Conservation (phyloP, 2,329 filamentous ascomycete species). For the Aspergillus sp. region DNA sequence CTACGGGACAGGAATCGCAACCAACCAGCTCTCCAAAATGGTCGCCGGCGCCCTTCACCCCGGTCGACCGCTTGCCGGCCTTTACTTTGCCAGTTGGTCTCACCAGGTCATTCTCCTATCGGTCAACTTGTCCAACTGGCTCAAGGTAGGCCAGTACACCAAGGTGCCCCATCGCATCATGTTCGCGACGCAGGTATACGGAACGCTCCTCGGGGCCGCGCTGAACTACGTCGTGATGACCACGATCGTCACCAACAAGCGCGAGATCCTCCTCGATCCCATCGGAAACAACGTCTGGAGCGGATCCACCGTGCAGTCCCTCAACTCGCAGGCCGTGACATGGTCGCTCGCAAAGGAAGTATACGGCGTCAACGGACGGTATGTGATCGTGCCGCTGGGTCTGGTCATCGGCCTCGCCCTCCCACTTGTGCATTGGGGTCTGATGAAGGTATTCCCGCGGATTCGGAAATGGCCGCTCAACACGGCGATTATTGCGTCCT, state of each 20-base stretch:
- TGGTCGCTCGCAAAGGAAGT: conserved; percentile 55
- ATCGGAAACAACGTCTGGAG: conserved; percentile 55
- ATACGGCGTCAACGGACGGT: conserved; percentile 47
- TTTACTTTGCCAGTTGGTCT: conserved; percentile 30
- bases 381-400: conserved; percentile 52
- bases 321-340: conserved; percentile 36
- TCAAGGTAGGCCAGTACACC: conserved; percentile 31
- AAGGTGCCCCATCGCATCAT: conserved; percentile 57
- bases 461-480: too few relatives aligned
- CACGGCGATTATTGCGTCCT: too few relatives aligned
- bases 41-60: conserved; percentile 24
- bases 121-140: conserved; percentile 22
- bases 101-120: conserved; percentile 27
- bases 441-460: too few relatives aligned
- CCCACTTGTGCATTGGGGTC: conserved; percentile 42
- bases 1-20: conserved; percentile 19
- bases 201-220: conserved; percentile 54
- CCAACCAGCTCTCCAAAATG: conserved; percentile 28
- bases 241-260: conserved; percentile 51
- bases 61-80: conserved; percentile 22
- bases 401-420: conserved; percentile 48
- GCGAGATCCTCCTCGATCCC: conserved; percentile 46
- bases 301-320: conserved; percentile 50
- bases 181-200: conserved; percentile 58
- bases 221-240: conserved; percentile 59